These are phyloP conservation scores for Backusella morwellensis DNA, from an alignment of 192 early-diverging fungal genomes.

Conservation along the genomic window DNA sequence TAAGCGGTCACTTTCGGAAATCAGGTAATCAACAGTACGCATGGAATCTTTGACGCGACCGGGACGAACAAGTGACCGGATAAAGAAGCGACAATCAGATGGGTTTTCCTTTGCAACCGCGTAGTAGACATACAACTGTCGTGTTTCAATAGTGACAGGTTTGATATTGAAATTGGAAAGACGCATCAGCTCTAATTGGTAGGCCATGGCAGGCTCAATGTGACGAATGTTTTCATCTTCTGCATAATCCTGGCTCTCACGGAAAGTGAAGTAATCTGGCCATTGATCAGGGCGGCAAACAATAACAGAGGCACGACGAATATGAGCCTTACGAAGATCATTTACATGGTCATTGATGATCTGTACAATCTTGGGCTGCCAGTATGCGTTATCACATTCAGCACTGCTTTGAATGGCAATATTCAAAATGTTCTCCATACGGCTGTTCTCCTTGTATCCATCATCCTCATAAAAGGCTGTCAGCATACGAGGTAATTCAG, in stretches of 20 bases:
- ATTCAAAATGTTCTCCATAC: conserved; percentile 80
- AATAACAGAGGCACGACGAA: conserved; percentile 89
- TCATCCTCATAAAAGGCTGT: conserved; percentile 51
- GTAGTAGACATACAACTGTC: conserved; percentile 94
- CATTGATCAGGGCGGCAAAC: conserved; percentile 78
- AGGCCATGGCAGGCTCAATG: conserved; percentile 97
- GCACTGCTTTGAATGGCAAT: conserved; percentile 72
- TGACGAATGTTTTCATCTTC: conserved; percentile 96
- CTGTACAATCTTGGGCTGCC: conserved; percentile 59
- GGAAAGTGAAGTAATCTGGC: conserved; percentile 95
- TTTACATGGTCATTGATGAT: conserved; percentile 59
- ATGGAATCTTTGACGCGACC: conserved; percentile 76
- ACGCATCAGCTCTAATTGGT: conserved; percentile 91
- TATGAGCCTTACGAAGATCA: conserved; percentile 64
- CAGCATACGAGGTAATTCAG: conserved; percentile 55
- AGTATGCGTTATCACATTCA: conserved; percentile 69
- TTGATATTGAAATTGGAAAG: conserved; percentile 94
- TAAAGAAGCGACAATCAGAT: conserved; percentile 94
- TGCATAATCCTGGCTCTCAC: conserved; percentile 74
- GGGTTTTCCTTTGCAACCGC: conserved; percentile 92
- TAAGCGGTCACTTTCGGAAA: conserved; percentile 89
- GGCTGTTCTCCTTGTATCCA: neutral
- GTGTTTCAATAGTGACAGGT: conserved; percentile 89
- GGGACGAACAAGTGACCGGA: conserved; percentile 92
- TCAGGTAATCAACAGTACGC: conserved; percentile 90